These are phyloP conservation scores for Aureoboletus auriporus DNA, from an alignment of 768 basidiomycete species.

Conservation along the genomic window DNA sequence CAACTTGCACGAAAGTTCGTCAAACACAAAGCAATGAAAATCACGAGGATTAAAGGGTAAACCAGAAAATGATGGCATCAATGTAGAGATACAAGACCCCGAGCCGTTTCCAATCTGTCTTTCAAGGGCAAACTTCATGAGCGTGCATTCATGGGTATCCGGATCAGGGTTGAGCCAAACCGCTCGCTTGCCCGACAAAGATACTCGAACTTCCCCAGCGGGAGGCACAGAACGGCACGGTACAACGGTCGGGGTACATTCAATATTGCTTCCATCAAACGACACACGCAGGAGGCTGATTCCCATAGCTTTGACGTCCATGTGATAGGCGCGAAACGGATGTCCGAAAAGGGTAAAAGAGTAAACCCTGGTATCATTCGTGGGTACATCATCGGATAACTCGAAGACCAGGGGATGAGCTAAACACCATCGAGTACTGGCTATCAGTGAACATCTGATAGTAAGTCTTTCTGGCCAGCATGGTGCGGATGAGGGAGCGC, in stretches of 20 bases:
- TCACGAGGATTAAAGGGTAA: constrained; percentile 48
- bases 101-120: constrained; percentile 8
- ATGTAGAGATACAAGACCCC: constrained; percentile 17
- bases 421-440: constrained; percentile 13
- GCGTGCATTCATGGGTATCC: constrained; percentile 35
- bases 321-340: not conserved
- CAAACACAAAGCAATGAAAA: constrained; percentile 47
- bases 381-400: constrained; percentile 13
- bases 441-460: constrained; percentile 5
- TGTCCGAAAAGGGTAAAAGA: constrained; percentile 16
- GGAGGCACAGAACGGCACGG: constrained; percentile 9
- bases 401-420: constrained; percentile 3
- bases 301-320: not conserved
- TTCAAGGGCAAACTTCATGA: constrained; percentile 48
- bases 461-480: constrained; percentile 14
- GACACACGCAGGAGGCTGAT: constrained; percentile 13
- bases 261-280: constrained; percentile 7
- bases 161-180: constrained; percentile 13
- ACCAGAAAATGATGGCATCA: constrained; percentile 44
- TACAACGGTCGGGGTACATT: constrained; percentile 1
- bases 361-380: not conserved
- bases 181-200: constrained; percentile 17
- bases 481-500: not conserved
- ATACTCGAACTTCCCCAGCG: constrained; percentile 13
- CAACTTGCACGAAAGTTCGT: constrained; percentile 52